A percentile compares a stretch with the other conserved stretches of the same genome.
phyloP scores from a whole-genome alignment of 192 early-diverging fungal species.

The Coemansia sp. region DNA sequence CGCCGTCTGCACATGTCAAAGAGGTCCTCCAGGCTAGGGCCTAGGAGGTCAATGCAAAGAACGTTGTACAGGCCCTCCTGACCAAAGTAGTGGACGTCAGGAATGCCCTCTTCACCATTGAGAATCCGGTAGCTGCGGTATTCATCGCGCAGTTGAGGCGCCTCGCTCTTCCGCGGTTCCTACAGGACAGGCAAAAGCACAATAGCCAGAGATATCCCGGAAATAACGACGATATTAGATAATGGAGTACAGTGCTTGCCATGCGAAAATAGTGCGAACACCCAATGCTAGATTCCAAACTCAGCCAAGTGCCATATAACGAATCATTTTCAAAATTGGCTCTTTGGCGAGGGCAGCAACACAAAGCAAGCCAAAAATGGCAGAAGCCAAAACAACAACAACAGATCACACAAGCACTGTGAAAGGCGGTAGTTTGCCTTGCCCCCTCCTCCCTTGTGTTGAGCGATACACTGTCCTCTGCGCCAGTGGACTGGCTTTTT shows the following conservation, averaged over 20 bases:
- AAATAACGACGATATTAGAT: conserved; percentile 9
- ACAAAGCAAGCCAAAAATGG: conserved; percentile 9
- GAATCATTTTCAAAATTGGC: not conserved
- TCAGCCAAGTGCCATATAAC: not conserved
- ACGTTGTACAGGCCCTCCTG: conserved; percentile 79
- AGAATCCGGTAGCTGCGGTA: conserved; percentile 92
- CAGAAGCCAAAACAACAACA: conserved; percentile 10
- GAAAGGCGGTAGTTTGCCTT: not conserved
- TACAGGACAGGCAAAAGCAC: conserved; percentile 3
- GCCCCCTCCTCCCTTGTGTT: not conserved
- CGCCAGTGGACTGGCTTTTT: not conserved
- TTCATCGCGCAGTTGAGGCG: conserved; percentile 98
- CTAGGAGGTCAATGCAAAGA: conserved; percentile 89
- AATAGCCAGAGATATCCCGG: conserved; percentile 7
- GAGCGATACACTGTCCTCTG: not conserved
- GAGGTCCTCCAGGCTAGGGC: conserved; percentile 84
- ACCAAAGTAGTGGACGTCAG: conserved; percentile 82
- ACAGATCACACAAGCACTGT: conserved; percentile 6
- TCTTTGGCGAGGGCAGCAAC: not conserved
- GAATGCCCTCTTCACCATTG: conserved; percentile 87
- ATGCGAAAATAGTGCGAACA: not conserved
- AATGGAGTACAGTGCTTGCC: not conserved
- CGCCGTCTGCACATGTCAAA: conserved; percentile 89
- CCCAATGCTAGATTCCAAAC: not conserved
- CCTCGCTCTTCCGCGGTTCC: conserved; percentile 85